These are phyloP conservation scores for Lentinula sp. DNA, from an alignment of 768 basidiomycete species.

Conservation along the genomic window DNA sequence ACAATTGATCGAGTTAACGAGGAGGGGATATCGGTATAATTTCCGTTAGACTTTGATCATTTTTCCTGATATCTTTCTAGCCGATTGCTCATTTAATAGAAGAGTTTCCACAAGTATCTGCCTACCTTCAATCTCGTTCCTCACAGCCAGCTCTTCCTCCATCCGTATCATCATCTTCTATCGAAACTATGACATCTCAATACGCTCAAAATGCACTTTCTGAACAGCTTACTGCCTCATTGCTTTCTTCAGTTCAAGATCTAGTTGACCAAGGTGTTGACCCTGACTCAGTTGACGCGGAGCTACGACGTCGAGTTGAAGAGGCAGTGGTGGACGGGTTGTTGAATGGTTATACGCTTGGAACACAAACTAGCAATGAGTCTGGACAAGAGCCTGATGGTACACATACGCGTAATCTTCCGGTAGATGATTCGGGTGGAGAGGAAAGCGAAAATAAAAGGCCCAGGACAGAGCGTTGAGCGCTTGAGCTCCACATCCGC, in stretches of 20 bases:
- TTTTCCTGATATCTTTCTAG: conserved; percentile 27
- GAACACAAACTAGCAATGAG: conserved; percentile 13
- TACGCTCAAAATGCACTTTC: conserved; percentile 63
- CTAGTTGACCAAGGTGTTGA: conserved; percentile 68
- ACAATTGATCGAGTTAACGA: conserved; percentile 52
- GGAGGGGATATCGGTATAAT: conserved; percentile 71
- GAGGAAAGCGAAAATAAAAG: background rate
- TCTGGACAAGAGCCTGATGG: background rate
- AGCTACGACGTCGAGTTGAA: conserved; percentile 57
- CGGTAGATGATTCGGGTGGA: background rate
- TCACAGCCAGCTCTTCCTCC: conserved; percentile 15
- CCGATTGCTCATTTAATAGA: conserved; percentile 65
- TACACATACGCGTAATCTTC: background rate
- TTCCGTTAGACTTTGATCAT: background rate
- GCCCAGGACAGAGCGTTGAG: conserved; percentile 2
- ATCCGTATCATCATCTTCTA: conserved; percentile 13
- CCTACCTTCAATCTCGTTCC: conserved; percentile 44
- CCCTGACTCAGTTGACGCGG: conserved; percentile 57
- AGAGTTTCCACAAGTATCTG: conserved; percentile 66
- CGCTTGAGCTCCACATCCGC: background rate
- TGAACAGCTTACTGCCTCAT: conserved; percentile 60
- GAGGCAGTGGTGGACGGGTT: conserved; percentile 65
- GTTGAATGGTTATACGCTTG: conserved; percentile 52
- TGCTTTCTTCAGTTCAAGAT: conserved; percentile 60
- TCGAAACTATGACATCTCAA: conserved; percentile 25